Evolutionary conservation across 306 rosid species (phyloP).

Genomic region (Begonia masoniana): DNA sequence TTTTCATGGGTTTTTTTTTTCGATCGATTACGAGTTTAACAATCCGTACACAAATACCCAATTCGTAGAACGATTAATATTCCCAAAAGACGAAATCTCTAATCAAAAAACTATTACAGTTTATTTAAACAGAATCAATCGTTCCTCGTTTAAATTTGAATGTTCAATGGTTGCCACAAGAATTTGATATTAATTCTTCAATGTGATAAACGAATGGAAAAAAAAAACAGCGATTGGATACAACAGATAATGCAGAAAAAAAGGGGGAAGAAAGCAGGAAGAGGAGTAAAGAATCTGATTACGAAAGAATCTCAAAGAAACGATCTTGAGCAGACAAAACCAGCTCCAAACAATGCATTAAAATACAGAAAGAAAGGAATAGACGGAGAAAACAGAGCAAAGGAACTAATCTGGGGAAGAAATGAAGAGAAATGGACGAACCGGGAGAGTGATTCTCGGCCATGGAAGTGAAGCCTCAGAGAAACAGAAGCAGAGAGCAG

Average conservation of each 20-base stretch:
- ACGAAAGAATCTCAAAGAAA: slow-evolving; percentile 12
- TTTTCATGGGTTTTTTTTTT: too few relatives aligned
- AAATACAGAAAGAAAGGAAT: neutral
- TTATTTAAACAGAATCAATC: neutral
- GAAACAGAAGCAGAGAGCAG: slow-evolving; percentile 17
- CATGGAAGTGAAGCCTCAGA: slow-evolving; percentile 22
- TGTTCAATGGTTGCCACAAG: neutral
- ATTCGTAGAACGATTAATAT: neutral
- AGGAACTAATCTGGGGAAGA: neutral
- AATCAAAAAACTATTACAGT: neutral
- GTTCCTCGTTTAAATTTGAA: neutral
- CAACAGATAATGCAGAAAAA: slow-evolving; percentile 1
- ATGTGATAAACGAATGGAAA: neutral
- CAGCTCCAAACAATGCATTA: slow-evolving; percentile 14
- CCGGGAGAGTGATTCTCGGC: slow-evolving; percentile 40
- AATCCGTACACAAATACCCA: neutral
- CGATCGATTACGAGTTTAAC: neutral
- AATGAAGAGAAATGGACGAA: slow-evolving; percentile 13
- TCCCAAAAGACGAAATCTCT: neutral
- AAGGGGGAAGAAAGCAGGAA: slow-evolving; percentile 8
- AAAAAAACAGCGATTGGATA: neutral
- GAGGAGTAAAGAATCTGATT: slow-evolving; percentile 4
- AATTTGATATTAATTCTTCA: neutral
- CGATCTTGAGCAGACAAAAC: slow-evolving; percentile 23
- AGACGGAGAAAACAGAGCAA: neutral